Percentiles rank a stretch among this genome's conserved stretches.
Evolutionary conservation across 129 eudicot species (phyloP).

Genomic region (Flaveria bidentis): DNA sequence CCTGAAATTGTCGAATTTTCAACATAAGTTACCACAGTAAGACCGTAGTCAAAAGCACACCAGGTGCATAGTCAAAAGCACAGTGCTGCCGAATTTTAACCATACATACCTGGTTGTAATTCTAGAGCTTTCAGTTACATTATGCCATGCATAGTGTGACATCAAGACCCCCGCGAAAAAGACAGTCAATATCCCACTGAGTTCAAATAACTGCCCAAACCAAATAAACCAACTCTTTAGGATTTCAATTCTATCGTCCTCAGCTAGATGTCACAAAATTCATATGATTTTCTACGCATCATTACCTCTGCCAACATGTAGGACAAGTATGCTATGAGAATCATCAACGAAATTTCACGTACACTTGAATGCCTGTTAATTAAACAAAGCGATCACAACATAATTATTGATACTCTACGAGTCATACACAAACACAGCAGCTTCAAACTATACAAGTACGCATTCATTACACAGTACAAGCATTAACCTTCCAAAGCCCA

Average conservation of each 20-base stretch:
- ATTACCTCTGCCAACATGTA: slow-evolving; percentile 98
- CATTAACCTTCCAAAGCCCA: slow-evolving; percentile 78
- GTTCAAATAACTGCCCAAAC: slow-evolving; percentile 56
- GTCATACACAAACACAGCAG: not conserved
- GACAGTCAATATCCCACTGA: slow-evolving; percentile 91
- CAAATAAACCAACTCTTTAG: not conserved
- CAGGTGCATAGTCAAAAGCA: too few relatives aligned
- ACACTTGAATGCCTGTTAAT: slow-evolving; percentile 76
- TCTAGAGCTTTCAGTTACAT: slow-evolving; percentile 81
- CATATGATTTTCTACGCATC: not conserved
- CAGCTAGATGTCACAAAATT: not conserved
- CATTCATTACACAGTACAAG: not conserved
- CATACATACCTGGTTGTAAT: slow-evolving; percentile 59
- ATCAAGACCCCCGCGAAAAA: slow-evolving; percentile 88
- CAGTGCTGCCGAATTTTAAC: not conserved
- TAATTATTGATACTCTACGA: not conserved
- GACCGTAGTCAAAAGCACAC: not conserved
- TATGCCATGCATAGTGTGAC: slow-evolving; percentile 99
- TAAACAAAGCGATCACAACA: not conserved
- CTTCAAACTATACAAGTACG: not conserved
- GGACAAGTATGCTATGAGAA: slow-evolving; percentile 83
- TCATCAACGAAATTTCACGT: slow-evolving; percentile 91
- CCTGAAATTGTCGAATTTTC: slow-evolving; percentile 44
- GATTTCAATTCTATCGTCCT: not conserved
- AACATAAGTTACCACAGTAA: not conserved